Conservation (phyloP, 2,329 filamentous ascomycete species). For the Calonectria montana region DNA sequence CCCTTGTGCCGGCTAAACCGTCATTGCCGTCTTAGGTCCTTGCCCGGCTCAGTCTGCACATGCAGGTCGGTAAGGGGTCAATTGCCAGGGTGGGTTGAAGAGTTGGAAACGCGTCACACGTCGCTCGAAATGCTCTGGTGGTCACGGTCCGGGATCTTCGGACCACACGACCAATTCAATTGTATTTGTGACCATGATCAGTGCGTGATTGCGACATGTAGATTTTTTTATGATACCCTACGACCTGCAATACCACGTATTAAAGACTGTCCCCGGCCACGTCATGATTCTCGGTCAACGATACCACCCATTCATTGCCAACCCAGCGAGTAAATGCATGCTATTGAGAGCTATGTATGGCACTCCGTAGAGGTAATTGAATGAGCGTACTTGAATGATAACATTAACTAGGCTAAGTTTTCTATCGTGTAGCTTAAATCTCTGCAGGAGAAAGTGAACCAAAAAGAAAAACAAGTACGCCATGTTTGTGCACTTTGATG, state of each 20-base stretch:
- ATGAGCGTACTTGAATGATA: no score
- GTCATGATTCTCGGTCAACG: neutral
- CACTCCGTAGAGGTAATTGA: no score
- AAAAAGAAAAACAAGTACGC: no score
- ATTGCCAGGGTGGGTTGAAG: neutral
- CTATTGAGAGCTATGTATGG: no score
- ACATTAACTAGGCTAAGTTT: no score
- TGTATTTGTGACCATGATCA: neutral
- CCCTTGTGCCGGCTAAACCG: neutral
- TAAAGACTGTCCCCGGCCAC: neutral
- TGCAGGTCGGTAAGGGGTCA: conserved; percentile 2
- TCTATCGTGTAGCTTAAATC: no score
- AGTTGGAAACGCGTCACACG: neutral
- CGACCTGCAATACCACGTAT: neutral
- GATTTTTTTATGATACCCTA: neutral
- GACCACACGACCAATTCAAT: neutral
- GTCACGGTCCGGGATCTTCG: neutral
- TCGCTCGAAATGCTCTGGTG: neutral
- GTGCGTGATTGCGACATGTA: neutral
- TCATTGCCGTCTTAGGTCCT: neutral
- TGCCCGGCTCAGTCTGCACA: neutral
- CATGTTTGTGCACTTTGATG: no score
- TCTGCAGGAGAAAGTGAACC: no score
- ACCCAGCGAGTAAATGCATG: no score
- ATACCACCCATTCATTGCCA: neutral